phyloP scores from a whole-genome alignment of 495 filamentous ascomycete genomes.

The Penicillium lividum region DNA sequence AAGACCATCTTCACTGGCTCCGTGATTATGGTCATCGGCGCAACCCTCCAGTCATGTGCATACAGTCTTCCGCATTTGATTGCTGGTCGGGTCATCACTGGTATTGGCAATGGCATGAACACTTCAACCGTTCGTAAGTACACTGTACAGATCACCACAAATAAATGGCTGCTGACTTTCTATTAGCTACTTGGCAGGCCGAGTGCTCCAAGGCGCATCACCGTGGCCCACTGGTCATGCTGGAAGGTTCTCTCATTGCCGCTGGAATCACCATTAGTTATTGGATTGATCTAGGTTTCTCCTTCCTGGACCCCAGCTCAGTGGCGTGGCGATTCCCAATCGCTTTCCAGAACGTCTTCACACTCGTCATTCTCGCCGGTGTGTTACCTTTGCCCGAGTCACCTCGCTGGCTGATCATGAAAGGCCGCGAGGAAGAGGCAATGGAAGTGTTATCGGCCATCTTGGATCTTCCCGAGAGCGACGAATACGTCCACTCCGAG shows the following conservation, averaged over 20 bases:
- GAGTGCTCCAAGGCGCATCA: conserved; percentile 40
- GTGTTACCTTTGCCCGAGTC: conserved; percentile 41
- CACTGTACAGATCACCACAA: background rate
- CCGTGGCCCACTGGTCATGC: conserved; percentile 30
- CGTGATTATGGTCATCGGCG: conserved; percentile 69
- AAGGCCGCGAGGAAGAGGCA: conserved; percentile 38
- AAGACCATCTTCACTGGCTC: conserved; percentile 71
- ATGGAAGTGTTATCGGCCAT: conserved; percentile 38
- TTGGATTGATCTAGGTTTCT: conserved; percentile 52
- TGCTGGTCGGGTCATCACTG: conserved; percentile 64
- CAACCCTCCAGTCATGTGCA: conserved; percentile 63
- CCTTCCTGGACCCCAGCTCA: conserved; percentile 32
- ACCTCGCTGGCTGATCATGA: conserved; percentile 46
- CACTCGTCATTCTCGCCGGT: conserved; percentile 33
- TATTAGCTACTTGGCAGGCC: conserved; percentile 37
- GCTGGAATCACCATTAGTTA: conserved; percentile 49
- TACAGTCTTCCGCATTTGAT: conserved; percentile 62
- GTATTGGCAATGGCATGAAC: conserved; percentile 62
- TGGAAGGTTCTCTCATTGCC: conserved; percentile 37
- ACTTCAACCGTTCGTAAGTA: conserved; percentile 44
- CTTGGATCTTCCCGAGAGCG: conserved; percentile 24
- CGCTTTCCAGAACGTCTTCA: conserved; percentile 40
- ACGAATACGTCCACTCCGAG: conserved; percentile 57
- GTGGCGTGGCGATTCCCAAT: conserved; percentile 41
- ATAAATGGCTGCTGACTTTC: background rate